Conservation (phyloP, 257 asterid genomes). For the Craterostigma plantagineum region DNA sequence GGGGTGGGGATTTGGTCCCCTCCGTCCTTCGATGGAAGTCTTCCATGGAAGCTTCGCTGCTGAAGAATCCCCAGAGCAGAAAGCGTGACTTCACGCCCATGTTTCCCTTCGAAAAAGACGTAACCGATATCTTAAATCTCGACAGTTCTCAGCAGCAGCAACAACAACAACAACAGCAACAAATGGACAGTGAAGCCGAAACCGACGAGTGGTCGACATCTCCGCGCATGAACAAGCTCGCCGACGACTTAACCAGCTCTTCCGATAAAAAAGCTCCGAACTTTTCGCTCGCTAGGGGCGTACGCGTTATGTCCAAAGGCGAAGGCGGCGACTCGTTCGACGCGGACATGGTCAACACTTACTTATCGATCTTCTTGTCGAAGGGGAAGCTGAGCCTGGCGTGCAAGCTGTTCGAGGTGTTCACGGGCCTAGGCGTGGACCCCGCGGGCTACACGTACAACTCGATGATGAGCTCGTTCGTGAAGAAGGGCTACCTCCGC, state of each 20-base stretch:
- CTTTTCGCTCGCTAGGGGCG: constrained; percentile 34
- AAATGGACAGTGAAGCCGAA: constrained; percentile 12
- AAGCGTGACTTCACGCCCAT: constrained; percentile 42
- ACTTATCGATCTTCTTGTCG: constrained; percentile 62
- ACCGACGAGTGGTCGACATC: constrained; percentile 87
- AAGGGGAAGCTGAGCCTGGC: constrained; percentile 88
- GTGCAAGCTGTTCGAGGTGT: constrained; percentile 76
- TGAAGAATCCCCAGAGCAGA: constrained; percentile 49
- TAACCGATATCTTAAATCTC: constrained; percentile 32
- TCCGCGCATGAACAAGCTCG: constrained; percentile 74
- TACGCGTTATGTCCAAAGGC: constrained; percentile 42
- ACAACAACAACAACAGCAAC: constrained; percentile 2
- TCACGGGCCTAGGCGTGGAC: constrained; percentile 44
- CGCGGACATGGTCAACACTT: constrained; percentile 77
- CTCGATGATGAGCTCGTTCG: constrained; percentile 77
- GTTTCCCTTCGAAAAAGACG: constrained; percentile 40
- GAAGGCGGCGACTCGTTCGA: constrained; percentile 42
- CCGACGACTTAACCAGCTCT: constrained; percentile 22
- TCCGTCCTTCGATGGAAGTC: constrained; percentile 66
- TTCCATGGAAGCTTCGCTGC: constrained; percentile 50
- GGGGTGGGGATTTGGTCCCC: constrained; percentile 58
- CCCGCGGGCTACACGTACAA: constrained; percentile 74
- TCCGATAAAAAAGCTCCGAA: constrained; percentile 11
- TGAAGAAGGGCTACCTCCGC: constrained; percentile 78
- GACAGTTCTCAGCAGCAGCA: neutral